These are phyloP conservation scores for Colletotrichum higginsianum DNA, from an alignment of 2,329 filamentous ascomycete genomes.

Conservation along the genomic window DNA sequence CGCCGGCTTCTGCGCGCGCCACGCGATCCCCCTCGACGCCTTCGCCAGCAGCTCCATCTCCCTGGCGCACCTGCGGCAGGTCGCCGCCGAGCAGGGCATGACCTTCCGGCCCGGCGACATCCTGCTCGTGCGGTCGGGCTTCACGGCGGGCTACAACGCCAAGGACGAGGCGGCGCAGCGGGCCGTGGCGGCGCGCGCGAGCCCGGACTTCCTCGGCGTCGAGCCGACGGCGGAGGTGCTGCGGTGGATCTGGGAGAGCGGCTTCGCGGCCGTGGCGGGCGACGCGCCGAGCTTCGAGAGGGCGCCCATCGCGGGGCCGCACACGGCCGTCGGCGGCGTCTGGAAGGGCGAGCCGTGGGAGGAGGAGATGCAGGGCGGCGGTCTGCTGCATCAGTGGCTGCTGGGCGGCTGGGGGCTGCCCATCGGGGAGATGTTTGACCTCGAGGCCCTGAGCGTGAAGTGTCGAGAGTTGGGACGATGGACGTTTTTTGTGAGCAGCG, in stretches of 20 bases:
- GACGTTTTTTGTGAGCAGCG: conserved; percentile 58
- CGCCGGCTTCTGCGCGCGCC: conserved; percentile 63
- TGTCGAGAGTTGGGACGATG: conserved; percentile 53
- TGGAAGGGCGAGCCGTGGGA: conserved; percentile 43
- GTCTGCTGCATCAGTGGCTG: conserved; percentile 56
- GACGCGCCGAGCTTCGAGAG: conserved; percentile 61
- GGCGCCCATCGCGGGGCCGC: conserved; percentile 52
- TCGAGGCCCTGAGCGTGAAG: conserved; percentile 55
- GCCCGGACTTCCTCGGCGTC: conserved; percentile 56
- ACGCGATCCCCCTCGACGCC: conserved; percentile 66
- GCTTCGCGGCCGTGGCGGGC: conserved; percentile 61
- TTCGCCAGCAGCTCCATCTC: conserved; percentile 67
- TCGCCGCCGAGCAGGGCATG: conserved; percentile 57
- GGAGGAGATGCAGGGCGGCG: conserved; percentile 37
- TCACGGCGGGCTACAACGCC: conserved; percentile 49
- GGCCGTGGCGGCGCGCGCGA: conserved; percentile 47
- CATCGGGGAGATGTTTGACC: conserved; percentile 64
- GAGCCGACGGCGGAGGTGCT: conserved; percentile 53
- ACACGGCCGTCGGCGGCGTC: conserved; percentile 28
- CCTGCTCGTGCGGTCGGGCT: conserved; percentile 62
- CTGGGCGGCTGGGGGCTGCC: conserved; percentile 67
- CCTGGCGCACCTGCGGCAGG: conserved; percentile 35
- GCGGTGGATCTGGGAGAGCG: conserved; percentile 62
- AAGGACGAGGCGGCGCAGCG: conserved; percentile 45
- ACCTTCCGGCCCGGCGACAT: conserved; percentile 65